Evolutionary conservation across 257 asterid species (phyloP).

Genomic region (Datura wrightii): DNA sequence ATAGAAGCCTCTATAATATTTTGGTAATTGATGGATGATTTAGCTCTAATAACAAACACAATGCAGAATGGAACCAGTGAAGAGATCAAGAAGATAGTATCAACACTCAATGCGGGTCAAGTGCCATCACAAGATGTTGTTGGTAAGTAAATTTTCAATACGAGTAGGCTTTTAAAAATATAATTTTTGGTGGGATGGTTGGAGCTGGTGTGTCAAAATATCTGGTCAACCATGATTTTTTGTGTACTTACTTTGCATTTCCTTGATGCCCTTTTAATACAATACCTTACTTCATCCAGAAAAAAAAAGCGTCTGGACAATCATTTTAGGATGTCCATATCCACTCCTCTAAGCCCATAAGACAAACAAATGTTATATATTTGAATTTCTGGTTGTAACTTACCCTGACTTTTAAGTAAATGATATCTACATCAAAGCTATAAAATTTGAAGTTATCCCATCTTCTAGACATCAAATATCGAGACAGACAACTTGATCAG

Average conservation of each 20-base stretch:
- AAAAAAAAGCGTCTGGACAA: neutral
- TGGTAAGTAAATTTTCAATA: constrained; percentile 57
- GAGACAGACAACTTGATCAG: constrained; percentile 13
- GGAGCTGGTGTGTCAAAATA: neutral
- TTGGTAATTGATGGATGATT: constrained; percentile 18
- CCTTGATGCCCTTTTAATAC: too few species aligned
- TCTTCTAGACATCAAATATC: neutral
- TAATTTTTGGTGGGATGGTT: constrained; percentile 19
- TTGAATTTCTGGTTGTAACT: neutral
- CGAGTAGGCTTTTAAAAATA: neutral
- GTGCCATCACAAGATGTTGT: constrained; percentile 91
- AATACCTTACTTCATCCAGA: too few species aligned
- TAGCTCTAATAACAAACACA: neutral
- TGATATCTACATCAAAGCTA: neutral
- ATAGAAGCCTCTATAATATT: neutral
- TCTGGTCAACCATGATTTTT: neutral
- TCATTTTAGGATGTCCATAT: neutral
- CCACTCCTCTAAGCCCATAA: neutral
- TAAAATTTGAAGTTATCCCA: neutral
- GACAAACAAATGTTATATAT: neutral
- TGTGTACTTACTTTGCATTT: too few species aligned
- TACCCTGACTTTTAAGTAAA: neutral
- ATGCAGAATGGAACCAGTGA: constrained; percentile 86
- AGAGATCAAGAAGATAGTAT: constrained; percentile 89
- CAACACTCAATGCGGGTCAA: constrained; percentile 75